phyloP scores from a whole-genome alignment of 1,139 yeast genomes.

The Yamadazyma buinensis region DNA sequence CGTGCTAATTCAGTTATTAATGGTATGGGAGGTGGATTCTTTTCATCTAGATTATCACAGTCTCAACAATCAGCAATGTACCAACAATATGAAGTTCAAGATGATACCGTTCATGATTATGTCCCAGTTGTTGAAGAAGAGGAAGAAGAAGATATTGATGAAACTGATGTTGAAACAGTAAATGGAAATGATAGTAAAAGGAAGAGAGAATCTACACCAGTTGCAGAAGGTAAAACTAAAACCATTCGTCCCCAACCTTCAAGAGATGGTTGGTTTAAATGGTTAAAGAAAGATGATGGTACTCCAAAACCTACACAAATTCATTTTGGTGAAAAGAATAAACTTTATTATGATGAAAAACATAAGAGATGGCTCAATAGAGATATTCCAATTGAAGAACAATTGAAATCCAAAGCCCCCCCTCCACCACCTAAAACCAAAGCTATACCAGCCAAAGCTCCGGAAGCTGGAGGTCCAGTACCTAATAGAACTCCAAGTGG shows the following conservation, averaged over 20 bases:
- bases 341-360: conserved; percentile 77
- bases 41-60: conserved; percentile 41
- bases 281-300: conserved; percentile 49
- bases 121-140: conserved; percentile 45
- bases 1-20: conserved; percentile 46
- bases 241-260: conserved; percentile 5
- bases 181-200: conserved; percentile 13
- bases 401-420: conserved; percentile 53
- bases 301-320: conserved; percentile 78
- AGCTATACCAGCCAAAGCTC: conserved; percentile 23
- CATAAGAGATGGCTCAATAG: conserved; percentile 85
- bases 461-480: conserved; percentile 13
- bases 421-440: conserved; percentile 68
- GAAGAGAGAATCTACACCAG: conserved; percentile 14
- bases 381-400: conserved; percentile 67
- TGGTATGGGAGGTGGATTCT: conserved; percentile 33
- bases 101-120: conserved; percentile 45
- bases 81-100: conserved; percentile 46
- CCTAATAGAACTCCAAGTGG: conserved; percentile 7
- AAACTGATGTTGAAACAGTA: too few relatives aligned
- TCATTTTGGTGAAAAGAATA: conserved; percentile 76
- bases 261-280: conserved; percentile 47
- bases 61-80: conserved; percentile 46
- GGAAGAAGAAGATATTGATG: conserved; percentile 38
- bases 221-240: neutral